These are phyloP conservation scores for Fonsecaea multimorphosa DNA, from an alignment of 2,329 filamentous ascomycete genomes.

Conservation along the genomic window DNA sequence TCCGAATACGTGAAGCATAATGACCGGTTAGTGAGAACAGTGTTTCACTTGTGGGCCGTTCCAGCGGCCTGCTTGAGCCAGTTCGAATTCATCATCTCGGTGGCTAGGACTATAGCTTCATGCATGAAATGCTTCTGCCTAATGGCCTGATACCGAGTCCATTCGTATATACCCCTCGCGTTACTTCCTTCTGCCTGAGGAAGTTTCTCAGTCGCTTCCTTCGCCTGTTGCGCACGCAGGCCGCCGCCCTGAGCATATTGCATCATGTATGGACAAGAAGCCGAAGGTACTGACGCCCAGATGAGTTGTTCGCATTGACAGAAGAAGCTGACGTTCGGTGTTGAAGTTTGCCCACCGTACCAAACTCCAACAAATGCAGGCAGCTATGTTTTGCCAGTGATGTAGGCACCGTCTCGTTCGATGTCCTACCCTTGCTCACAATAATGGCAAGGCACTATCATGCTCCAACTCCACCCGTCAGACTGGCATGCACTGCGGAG, in stretches of 20 bases:
- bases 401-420: background rate
- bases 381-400: conserved; percentile 1
- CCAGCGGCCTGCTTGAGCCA: background rate
- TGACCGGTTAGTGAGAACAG: background rate
- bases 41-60: background rate
- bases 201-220: background rate
- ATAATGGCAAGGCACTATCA: conserved; percentile 13
- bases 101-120: background rate
- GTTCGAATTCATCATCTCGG: background rate
- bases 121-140: background rate
- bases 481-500: conserved; percentile 2
- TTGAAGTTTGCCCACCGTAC: conserved; percentile 7
- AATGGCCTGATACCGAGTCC: background rate
- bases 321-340: background rate
- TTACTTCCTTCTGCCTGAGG: background rate
- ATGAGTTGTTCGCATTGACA: background rate
- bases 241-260: background rate
- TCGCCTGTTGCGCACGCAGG: background rate
- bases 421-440: background rate
- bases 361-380: background rate
- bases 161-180: background rate
- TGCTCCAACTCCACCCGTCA: conserved; percentile 1
- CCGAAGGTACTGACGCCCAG: conserved; percentile 1
- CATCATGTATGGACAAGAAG: conserved; percentile 11
- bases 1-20: background rate